These are phyloP conservation scores for Pyrenochaeta sp. DNA, from an alignment of 2,329 filamentous ascomycete genomes.

Conservation along the genomic window DNA sequence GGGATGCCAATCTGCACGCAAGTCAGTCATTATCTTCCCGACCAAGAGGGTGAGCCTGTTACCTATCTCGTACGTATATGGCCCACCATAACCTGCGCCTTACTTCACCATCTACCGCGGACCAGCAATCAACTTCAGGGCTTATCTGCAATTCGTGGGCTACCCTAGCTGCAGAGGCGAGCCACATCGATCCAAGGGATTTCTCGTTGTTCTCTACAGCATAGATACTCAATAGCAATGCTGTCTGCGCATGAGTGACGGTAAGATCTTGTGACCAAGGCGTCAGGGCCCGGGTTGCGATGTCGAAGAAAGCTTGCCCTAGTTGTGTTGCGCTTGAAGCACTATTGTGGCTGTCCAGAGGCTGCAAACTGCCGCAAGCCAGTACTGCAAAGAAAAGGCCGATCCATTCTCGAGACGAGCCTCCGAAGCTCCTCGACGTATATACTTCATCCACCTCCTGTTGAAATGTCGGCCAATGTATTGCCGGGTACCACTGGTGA, in stretches of 20 bases:
- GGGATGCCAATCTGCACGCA: constrained; percentile 69
- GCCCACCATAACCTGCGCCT: constrained; percentile 92
- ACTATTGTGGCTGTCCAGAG: constrained; percentile 63
- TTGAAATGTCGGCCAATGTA: constrained; percentile 88
- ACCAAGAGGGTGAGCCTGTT: constrained; percentile 26
- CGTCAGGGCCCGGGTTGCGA: constrained; percentile 74
- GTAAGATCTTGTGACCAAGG: constrained; percentile 82
- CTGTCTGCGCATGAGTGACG: constrained; percentile 76
- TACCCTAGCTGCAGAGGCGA: constrained; percentile 79
- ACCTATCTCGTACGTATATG: constrained; percentile 88
- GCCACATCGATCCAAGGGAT: constrained; percentile 85
- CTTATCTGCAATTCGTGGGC: constrained; percentile 87
- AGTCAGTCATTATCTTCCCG: constrained; percentile 29
- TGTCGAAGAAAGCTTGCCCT: constrained; percentile 74
- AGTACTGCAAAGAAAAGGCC: constrained; percentile 84
- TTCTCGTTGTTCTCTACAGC: constrained; percentile 87
- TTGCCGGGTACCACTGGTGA: constrained; percentile 81
- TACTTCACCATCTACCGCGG: constrained; percentile 83
- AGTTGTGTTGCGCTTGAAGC: constrained; percentile 62
- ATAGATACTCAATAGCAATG: constrained; percentile 79
- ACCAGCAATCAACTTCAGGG: constrained; percentile 75
- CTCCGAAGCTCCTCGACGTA: constrained; percentile 66
- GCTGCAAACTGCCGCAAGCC: constrained; percentile 82
- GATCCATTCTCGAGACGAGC: constrained; percentile 73
- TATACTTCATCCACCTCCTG: constrained; percentile 81